Evolutionary conservation across 2,329 filamentous ascomycete genomes (phyloP), one percentile per base, ranked within the genome.

Genomic region (Aspergillus latus): DNA sequence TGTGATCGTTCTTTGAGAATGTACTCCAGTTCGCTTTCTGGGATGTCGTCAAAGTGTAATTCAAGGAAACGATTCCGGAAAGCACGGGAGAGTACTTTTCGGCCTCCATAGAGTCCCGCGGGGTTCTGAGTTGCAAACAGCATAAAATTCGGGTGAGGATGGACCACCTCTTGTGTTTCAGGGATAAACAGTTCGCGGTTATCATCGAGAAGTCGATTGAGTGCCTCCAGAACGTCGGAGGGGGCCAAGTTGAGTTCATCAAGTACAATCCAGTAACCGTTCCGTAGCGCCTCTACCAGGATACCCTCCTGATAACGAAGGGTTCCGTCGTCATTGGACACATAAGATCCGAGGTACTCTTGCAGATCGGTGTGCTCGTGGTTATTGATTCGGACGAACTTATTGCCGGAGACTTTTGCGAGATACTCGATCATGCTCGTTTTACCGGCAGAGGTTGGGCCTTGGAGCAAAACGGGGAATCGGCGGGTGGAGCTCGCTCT

Each of bases 401-500:
- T 94, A 71, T 99, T 96, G 3, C 95, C 94, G 30, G 92, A 97
- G 54, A 90, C 88, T 67, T 96, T 94, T n/a, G 95, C 93, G 37
- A 99, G 82, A 70, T 96, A 97, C 74, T 97, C 93, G 42, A 99
- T 96, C 94, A 99, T 99, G 74, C 93, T 97, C 0, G 94, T 99
- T 75, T 99, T 99, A 62, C 94, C 94, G 10, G 93, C 90, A 4
- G 95, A 99, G 0, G 94, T 99, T 10, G 95, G 94, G 3, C 94
- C 94, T 73, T 99, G 94, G 16, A 99, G 89, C 8, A 99, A 81
- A 48, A 99, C 90, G 0, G 94, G 95, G 71, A 96, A 99, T 48
- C 89, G 85, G 36, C 92, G 81, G 4, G 93, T 99, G 0, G 93
- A 97, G 13, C 92, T 92, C 2, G 94, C 95, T 67, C 95, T 84